Base-by-base conservation (phyloP, 2,329 filamentous ascomycete genomes). In the Phaeosphaeriaceae sp. region DNA sequence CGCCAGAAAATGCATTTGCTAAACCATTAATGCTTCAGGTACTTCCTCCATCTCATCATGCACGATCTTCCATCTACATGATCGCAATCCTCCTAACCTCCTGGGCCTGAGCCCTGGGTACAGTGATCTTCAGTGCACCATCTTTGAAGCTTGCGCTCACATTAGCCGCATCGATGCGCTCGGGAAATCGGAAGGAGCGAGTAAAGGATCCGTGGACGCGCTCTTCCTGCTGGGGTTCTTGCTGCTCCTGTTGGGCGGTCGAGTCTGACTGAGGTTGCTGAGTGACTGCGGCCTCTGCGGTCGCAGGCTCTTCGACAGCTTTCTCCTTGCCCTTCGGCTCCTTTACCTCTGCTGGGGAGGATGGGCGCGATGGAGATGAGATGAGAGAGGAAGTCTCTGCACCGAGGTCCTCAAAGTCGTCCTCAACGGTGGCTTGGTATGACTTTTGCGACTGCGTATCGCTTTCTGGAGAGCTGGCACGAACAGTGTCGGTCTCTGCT, bases 131-230 rank as follows among this genome's bases (percentile, higher is more conserved):
- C 65, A 92, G 80, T 63, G 91, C 82, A 26, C 90, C 90, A 60
- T 91, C 85, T 77, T 86, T 85, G 67, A 92, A 85, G 54, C 74
- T 82, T 51, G 90, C 90, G 47, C 77, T 81, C 55, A 92, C 89
- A 2, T 70, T 78, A 17, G 88, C 86, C 68, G 86, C 84, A 70
- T 91, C 87, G 60, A 92, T 84, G 26, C 84, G 85, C 53, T 79
- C 78, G 0, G 89, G 88, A 81, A 92, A 92, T 75, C 81, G 86
- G 80, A 92, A 92, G 59, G 83, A 86, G 63, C 90, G 86, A 50
- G 85, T 83, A 79, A 92, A 92, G 65, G 88, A 84, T 74, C 89
- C 89, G 58, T 89, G 79, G 60, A 83, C 85, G 67, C 88, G 87
- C 80, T 91, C 89, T 22, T 66, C 49, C 32, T 67, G 52, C 10